These are phyloP conservation scores for Medicago lupulina DNA, from an alignment of 306 rosid genomes.

Conservation along the genomic window DNA sequence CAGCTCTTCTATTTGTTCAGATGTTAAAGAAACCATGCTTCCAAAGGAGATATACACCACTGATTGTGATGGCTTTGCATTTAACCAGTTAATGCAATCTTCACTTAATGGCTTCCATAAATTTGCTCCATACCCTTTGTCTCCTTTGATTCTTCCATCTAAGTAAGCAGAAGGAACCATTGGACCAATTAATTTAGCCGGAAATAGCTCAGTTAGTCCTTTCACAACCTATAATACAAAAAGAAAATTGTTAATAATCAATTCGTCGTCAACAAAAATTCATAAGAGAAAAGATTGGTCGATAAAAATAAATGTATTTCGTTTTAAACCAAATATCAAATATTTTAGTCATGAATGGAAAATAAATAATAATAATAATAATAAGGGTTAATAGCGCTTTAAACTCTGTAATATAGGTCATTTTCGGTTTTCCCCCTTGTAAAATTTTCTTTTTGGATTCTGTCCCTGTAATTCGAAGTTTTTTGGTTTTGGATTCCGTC, in stretches of 20 bases:
- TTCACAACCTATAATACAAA: slow-evolving; percentile 41
- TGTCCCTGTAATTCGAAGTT: no score
- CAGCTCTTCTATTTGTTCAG: slow-evolving; percentile 47
- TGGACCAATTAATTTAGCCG: slow-evolving; percentile 59
- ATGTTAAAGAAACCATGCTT: slow-evolving; percentile 59
- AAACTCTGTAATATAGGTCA: no score
- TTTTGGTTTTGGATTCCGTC: no score
- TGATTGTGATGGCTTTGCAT: slow-evolving; percentile 48
- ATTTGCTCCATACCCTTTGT: slow-evolving; percentile 60
- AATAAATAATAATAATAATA: no score
- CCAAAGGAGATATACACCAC: slow-evolving; percentile 58
- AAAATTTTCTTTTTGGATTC: no score
- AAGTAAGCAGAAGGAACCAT: slow-evolving; percentile 60
- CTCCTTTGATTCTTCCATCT: slow-evolving; percentile 56
- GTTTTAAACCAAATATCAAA: slow-evolving; percentile 9
- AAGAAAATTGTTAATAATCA: neutral
- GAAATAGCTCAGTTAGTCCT: slow-evolving; percentile 39
- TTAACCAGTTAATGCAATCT: slow-evolving; percentile 52
- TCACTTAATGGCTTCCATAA: slow-evolving; percentile 56
- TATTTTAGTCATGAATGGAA: no score
- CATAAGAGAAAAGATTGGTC: neutral
- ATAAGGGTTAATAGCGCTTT: no score
- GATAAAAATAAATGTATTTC: no score
- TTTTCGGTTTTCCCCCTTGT: no score
- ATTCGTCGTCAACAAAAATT: slow-evolving; percentile 8